A percentile compares a stretch with the other conserved stretches of the same genome.
Evolutionary conservation across 2,329 filamentous ascomycete species (phyloP).

Genomic region (Botryotinia convoluta): DNA sequence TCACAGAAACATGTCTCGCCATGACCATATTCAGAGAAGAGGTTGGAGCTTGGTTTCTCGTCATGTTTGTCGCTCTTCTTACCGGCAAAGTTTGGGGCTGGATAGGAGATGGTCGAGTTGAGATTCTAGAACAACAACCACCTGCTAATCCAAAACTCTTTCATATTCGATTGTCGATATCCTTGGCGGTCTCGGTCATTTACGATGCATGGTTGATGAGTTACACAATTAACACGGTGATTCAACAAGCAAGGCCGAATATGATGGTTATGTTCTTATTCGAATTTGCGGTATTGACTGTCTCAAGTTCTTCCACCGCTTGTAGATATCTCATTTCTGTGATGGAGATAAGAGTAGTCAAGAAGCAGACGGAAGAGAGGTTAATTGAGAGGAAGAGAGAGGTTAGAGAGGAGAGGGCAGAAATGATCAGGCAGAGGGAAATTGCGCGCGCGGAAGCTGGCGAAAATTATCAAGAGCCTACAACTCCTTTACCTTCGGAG

Average conservation of each 20-base stretch:
- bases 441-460: constrained; percentile 40
- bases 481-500: constrained; percentile 56
- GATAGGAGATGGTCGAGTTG: constrained; percentile 94
- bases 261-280: constrained; percentile 99
- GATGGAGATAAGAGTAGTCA: constrained; percentile 71
- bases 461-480: constrained; percentile 30
- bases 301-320: constrained; percentile 76
- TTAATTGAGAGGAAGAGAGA: constrained; percentile 67
- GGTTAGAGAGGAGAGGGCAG: constrained; percentile 57
- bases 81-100: constrained; percentile 98
- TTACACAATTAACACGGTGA: constrained; percentile 79
- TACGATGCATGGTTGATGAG: constrained; percentile 79
- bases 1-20: constrained; percentile 92
- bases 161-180: constrained; percentile 76
- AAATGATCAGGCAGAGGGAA: constrained; percentile 43
- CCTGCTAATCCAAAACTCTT: constrained; percentile 85
- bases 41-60: constrained; percentile 87
- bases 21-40: constrained; percentile 99
- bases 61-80: constrained; percentile 92
- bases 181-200: constrained; percentile 71
- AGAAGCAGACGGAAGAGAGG: constrained; percentile 68
- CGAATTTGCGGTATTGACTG: constrained; percentile 84
- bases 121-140: constrained; percentile 92
- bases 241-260: constrained; percentile 84
- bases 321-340: constrained; percentile 77